These are phyloP conservation scores for Colletotrichum ledebouriae DNA, from an alignment of 2,329 filamentous ascomycete species.

Conservation along the genomic window DNA sequence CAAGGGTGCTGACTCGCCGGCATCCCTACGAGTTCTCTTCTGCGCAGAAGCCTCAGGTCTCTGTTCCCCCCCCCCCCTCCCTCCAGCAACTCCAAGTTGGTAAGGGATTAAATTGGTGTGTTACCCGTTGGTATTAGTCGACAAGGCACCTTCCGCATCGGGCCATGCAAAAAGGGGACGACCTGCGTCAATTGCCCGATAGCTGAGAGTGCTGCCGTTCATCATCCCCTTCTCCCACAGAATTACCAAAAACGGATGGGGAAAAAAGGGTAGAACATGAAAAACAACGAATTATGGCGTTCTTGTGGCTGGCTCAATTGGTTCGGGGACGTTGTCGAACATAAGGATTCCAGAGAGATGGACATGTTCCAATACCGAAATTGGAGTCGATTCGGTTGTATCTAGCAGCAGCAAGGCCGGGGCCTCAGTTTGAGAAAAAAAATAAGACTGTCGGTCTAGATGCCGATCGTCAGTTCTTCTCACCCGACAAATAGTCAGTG, in stretches of 20 bases:
- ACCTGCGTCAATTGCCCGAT: constrained; percentile 1
- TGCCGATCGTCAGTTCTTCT: constrained; percentile 37
- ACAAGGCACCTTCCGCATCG: constrained; percentile 31
- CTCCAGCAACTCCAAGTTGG: too few species aligned
- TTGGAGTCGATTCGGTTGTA: constrained; percentile 17
- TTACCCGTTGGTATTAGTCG: not conserved
- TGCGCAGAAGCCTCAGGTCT: too few species aligned
- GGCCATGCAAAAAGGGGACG: not conserved
- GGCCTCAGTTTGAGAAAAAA: too few species aligned
- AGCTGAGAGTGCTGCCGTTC: not conserved
- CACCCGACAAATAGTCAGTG: constrained; percentile 29
- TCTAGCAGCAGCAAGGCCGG: not conserved
- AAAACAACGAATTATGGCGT: constrained; percentile 30
- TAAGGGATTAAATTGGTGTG: too few species aligned
- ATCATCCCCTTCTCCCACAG: not conserved
- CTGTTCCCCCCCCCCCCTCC: too few species aligned
- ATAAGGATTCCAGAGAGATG: constrained; percentile 12
- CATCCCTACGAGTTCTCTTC: constrained; percentile 1
- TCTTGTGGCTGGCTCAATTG: not conserved
- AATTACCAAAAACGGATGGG: not conserved
- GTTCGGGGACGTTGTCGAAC: not conserved
- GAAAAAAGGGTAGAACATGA: not conserved
- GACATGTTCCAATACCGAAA: constrained; percentile 6
- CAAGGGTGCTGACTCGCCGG: constrained; percentile 38
- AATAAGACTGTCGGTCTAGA: constrained; percentile 22